These are phyloP conservation scores for Actinomucor elegans DNA, from an alignment of 371 early-diverging fungal species.

Conservation along the genomic window DNA sequence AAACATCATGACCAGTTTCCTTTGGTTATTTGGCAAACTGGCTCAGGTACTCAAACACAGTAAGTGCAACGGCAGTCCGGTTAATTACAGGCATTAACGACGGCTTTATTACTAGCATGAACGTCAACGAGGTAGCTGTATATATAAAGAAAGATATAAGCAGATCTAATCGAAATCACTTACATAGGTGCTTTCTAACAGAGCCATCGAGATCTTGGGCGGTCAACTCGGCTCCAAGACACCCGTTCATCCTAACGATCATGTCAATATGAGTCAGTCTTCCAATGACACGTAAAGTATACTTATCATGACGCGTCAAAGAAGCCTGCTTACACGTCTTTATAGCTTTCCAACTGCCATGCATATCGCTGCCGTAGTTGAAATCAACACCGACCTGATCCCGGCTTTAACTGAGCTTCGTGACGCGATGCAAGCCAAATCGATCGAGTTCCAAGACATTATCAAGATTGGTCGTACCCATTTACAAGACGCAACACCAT, in stretches of 20 bases:
- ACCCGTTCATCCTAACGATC: conserved; percentile 97
- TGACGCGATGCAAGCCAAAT: conserved; percentile 72
- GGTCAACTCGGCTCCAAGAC: conserved; percentile 87
- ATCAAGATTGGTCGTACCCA: conserved; percentile 98
- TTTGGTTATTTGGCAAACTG: conserved; percentile 95
- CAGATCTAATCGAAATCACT: background rate
- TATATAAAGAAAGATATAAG: background rate
- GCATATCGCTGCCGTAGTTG: conserved; percentile 90
- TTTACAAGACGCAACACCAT: conserved; percentile 92
- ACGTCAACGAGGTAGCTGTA: conserved; percentile 80
- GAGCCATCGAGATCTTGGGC: conserved; percentile 93
- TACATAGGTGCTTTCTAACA: conserved; percentile 85
- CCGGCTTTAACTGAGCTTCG: conserved; percentile 79
- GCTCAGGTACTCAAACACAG: conserved; percentile 97
- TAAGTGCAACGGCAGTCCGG: too few relatives aligned
- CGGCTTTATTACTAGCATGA: conserved; percentile 61
- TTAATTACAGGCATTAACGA: too few relatives aligned
- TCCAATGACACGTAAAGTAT: conserved; percentile 87
- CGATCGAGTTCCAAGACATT: conserved; percentile 77
- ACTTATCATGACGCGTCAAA: too few relatives aligned
- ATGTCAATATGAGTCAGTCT: conserved; percentile 96
- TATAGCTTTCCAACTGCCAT: conserved; percentile 94
- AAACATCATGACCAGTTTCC: conserved; percentile 91
- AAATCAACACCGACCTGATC: conserved; percentile 75
- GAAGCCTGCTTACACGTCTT: too few relatives aligned